phyloP scores from a whole-genome alignment of 78 protist genomes.

The Emiliania huxleyi region DNA sequence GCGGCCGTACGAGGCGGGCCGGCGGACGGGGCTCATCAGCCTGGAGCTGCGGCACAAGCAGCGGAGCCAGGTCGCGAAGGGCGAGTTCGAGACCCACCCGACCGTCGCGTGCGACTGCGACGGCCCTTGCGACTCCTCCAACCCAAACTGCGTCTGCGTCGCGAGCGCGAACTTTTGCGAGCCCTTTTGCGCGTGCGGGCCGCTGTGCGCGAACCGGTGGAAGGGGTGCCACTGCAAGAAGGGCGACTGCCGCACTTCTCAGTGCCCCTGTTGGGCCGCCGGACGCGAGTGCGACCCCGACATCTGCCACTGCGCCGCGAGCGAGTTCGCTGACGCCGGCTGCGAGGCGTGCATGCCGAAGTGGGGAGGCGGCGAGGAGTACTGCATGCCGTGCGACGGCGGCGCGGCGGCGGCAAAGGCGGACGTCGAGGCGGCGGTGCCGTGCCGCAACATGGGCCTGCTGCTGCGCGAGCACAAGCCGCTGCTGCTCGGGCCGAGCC shows the following conservation, averaged over 20 bases:
- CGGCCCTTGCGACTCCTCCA: background rate
- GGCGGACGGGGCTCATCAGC: background rate
- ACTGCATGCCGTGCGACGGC: no score
- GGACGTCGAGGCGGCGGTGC: no score
- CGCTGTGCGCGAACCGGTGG: background rate
- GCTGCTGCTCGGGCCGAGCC: background rate
- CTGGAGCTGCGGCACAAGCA: background rate
- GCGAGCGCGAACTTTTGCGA: background rate
- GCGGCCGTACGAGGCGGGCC: background rate
- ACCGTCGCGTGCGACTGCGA: background rate
- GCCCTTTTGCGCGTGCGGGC: background rate
- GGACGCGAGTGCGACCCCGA: slow-evolving; percentile 24
- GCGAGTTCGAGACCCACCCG: background rate
- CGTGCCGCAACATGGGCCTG: background rate
- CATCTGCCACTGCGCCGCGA: background rate
- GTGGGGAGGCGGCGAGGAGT: background rate
- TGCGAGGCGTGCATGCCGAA: background rate
- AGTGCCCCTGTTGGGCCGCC: background rate
- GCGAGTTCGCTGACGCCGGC: background rate
- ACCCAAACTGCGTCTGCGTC: background rate
- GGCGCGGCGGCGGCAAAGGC: no score
- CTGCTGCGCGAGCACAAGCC: background rate
- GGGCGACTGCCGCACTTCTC: background rate
- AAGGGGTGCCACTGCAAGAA: background rate
- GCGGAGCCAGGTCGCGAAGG: background rate